Percentiles rank a stretch among this genome's conserved stretches.
Evolutionary conservation across 305 asterid genomes (phyloP).

Genomic region (Fraxinus latifolia): DNA sequence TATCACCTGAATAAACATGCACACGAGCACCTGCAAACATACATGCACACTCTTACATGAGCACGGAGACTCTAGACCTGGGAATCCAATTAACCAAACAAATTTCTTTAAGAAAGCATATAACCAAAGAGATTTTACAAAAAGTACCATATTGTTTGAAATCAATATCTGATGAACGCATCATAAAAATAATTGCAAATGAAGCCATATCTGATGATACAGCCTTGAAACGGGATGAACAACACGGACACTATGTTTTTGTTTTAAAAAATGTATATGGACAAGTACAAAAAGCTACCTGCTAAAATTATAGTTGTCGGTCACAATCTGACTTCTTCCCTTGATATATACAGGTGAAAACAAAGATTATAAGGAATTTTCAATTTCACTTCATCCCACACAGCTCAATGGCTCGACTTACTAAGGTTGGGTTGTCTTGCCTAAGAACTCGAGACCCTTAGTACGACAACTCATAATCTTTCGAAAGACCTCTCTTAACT

Average conservation of each 20-base stretch:
- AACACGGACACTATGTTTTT: constrained; percentile 22
- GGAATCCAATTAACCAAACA: not conserved
- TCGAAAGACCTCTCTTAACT: constrained; percentile 63
- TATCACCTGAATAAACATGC: not conserved
- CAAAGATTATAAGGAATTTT: constrained; percentile 12
- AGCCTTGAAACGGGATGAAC: constrained; percentile 25
- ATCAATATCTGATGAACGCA: not conserved
- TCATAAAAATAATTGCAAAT: not conserved
- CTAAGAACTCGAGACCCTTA: constrained; percentile 71
- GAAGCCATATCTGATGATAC: constrained; percentile 15
- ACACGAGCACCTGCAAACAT: not conserved
- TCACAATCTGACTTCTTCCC: constrained; percentile 19
- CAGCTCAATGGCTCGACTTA: not conserved
- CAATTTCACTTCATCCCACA: constrained; percentile 11
- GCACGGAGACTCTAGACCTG: not conserved
- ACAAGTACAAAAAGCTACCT: constrained; percentile 41
- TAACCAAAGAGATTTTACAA: not conserved
- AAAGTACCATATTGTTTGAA: not conserved
- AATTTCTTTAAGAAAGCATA: not conserved
- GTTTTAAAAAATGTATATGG: constrained; percentile 27
- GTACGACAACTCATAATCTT: constrained; percentile 66
- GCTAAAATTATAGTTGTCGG: constrained; percentile 28
- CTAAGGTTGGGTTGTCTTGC: constrained; percentile 45
- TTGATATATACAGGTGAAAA: constrained; percentile 16
- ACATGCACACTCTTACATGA: not conserved